These are phyloP conservation scores for Hyphopichia buzzinii DNA, from an alignment of 1,139 yeast genomes.

Conservation along the genomic window DNA sequence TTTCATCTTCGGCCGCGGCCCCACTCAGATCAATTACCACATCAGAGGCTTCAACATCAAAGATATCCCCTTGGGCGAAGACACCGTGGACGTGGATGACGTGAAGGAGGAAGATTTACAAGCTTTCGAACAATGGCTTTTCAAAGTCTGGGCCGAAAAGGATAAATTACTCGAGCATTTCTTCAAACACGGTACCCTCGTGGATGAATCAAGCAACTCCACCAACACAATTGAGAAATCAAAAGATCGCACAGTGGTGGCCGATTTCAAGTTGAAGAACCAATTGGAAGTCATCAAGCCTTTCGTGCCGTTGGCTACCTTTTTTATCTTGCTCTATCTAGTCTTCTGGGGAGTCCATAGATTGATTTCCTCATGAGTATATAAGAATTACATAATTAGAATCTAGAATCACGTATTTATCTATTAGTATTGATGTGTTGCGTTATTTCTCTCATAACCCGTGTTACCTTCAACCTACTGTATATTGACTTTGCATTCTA, in stretches of 20 bases:
- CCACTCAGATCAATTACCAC: conserved; percentile 61
- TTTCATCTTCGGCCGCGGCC: conserved; percentile 70
- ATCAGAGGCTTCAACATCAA: conserved; percentile 55
- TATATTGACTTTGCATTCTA: too few relatives aligned
- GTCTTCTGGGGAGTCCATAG: neutral
- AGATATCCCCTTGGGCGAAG: conserved; percentile 67
- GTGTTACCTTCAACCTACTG: too few relatives aligned
- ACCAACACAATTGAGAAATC: conserved; percentile 9
- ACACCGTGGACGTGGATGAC: conserved; percentile 42
- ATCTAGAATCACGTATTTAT: too few relatives aligned
- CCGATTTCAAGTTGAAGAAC: conserved; percentile 26
- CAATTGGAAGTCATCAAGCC: conserved; percentile 19
- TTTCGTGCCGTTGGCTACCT: conserved; percentile 12
- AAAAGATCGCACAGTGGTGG: conserved; percentile 22
- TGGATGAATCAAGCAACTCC: conserved; percentile 17
- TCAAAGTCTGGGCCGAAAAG: conserved; percentile 73
- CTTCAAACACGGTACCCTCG: conserved; percentile 57
- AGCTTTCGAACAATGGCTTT: conserved; percentile 73
- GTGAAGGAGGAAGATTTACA: conserved; percentile 41
- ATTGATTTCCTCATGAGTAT: too few relatives aligned
- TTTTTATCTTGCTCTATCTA: neutral
- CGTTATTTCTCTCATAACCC: too few relatives aligned
- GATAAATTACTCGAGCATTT: conserved; percentile 65
- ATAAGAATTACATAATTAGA: too few relatives aligned
- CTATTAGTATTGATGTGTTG: too few relatives aligned